Evolutionary conservation across 345 rosid genomes (phyloP).

Genomic region (Sisymbrium irio): DNA sequence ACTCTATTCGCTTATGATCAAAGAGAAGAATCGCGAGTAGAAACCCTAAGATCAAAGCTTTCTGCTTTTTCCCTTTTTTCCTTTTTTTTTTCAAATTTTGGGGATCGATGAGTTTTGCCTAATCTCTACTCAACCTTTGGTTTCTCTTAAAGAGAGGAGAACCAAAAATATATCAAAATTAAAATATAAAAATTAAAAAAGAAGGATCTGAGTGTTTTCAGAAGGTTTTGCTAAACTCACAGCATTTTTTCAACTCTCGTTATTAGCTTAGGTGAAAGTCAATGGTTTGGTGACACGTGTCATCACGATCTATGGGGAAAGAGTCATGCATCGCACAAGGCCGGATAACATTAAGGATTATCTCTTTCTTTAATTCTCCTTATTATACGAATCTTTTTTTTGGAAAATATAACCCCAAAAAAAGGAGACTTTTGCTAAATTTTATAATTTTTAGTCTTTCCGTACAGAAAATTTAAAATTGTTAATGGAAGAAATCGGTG

Average conservation of each 20-base stretch:
- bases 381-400: background rate
- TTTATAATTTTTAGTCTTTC: background rate
- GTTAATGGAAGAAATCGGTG: background rate
- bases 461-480: background rate
- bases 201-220: background rate
- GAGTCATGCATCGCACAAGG: slow-evolving; percentile 27
- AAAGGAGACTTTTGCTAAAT: background rate
- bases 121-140: slow-evolving; percentile 39
- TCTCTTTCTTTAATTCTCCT: background rate
- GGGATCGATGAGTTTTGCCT: slow-evolving; percentile 38
- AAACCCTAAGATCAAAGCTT: slow-evolving; percentile 24
- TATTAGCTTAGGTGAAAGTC: slow-evolving; percentile 13
- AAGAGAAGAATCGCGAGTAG: background rate
- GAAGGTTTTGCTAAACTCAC: slow-evolving; percentile 19
- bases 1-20: background rate
- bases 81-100: slow-evolving; percentile 13
- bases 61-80: too few species aligned
- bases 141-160: slow-evolving; percentile 37
- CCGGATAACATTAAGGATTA: slow-evolving; percentile 21
- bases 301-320: background rate
- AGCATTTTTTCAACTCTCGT: slow-evolving; percentile 8
- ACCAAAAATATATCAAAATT: background rate
- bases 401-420: background rate
- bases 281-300: slow-evolving; percentile 8
- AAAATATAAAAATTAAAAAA: background rate